These are phyloP conservation scores for Penicillium paradoxum DNA, from an alignment of 495 filamentous ascomycete species.

Conservation along the genomic window DNA sequence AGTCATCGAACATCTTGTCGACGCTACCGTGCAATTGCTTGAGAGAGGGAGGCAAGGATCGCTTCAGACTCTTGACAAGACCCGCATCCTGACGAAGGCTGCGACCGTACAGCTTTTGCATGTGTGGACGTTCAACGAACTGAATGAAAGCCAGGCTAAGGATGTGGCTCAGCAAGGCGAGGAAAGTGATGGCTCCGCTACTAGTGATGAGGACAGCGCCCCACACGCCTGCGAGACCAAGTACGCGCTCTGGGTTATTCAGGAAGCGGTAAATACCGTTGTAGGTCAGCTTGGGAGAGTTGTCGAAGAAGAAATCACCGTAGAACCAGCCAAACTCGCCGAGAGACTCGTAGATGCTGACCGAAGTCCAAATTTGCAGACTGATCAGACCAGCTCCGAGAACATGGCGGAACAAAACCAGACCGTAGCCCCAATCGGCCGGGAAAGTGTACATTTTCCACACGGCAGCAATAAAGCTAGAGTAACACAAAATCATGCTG, in stretches of 20 bases:
- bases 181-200: slow-evolving; percentile 73
- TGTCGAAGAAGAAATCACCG: slow-evolving; percentile 92
- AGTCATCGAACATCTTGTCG: slow-evolving; percentile 79
- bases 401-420: slow-evolving; percentile 80
- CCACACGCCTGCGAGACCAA: slow-evolving; percentile 95
- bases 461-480: slow-evolving; percentile 81
- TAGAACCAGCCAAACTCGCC: slow-evolving; percentile 99
- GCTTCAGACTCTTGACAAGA: slow-evolving; percentile 81
- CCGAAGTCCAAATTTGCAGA: slow-evolving; percentile 86
- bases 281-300: slow-evolving; percentile 82
- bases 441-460: slow-evolving; percentile 96
- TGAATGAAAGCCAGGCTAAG: slow-evolving; percentile 84
- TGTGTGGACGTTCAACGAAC: slow-evolving; percentile 91
- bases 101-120: slow-evolving; percentile 94
- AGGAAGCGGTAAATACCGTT: slow-evolving; percentile 95
- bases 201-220: slow-evolving; percentile 88
- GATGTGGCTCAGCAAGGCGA: slow-evolving; percentile 81
- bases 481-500: slow-evolving; percentile 82
- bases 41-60: slow-evolving; percentile 78
- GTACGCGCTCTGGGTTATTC: slow-evolving; percentile 93
- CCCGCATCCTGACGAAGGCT: slow-evolving; percentile 82
- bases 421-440: slow-evolving; percentile 75
- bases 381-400: slow-evolving; percentile 74
- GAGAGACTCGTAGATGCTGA: slow-evolving; percentile 92
- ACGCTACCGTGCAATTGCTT: slow-evolving; percentile 74